Evolutionary conservation across 2,329 filamentous ascomycete species (phyloP).

Genomic region (Aspergillus texensis): DNA sequence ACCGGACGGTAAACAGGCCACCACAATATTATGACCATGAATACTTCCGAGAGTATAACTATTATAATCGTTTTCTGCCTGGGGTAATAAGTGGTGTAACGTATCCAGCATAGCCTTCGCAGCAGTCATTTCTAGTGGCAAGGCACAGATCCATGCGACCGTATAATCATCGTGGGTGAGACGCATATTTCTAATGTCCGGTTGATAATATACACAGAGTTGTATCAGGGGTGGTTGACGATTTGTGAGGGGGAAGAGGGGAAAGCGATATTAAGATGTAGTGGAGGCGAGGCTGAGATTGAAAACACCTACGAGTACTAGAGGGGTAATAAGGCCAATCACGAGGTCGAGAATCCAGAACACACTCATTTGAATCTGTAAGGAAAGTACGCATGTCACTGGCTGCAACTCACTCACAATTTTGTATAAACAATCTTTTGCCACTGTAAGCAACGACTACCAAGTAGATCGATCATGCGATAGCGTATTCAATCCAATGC

Average conservation of each 20-base stretch:
- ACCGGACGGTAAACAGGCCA: slow-evolving; percentile 25
- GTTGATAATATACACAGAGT: background rate
- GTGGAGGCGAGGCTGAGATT: background rate
- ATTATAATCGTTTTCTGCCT: slow-evolving; percentile 21
- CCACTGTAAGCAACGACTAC: background rate
- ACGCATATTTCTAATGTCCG: background rate
- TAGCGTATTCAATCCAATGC: background rate
- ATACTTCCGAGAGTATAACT: slow-evolving; percentile 27
- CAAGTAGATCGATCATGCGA: background rate
- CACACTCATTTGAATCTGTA: background rate
- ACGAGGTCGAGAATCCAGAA: background rate
- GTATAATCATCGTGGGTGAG: slow-evolving; percentile 24
- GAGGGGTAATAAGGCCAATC: background rate
- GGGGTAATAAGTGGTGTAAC: slow-evolving; percentile 18
- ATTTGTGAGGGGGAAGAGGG: background rate
- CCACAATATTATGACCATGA: slow-evolving; percentile 26
- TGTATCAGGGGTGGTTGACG: background rate
- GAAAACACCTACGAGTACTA: background rate
- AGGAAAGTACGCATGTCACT: too few relatives aligned
- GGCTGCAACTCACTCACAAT: background rate
- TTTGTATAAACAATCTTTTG: background rate
- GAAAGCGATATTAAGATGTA: background rate
- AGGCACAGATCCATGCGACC: slow-evolving; percentile 17
- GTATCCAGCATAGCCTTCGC: slow-evolving; percentile 33
- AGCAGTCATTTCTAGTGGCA: slow-evolving; percentile 28